phyloP scores from a whole-genome alignment of 305 asterid genomes.

The Coffea humblotiana region DNA sequence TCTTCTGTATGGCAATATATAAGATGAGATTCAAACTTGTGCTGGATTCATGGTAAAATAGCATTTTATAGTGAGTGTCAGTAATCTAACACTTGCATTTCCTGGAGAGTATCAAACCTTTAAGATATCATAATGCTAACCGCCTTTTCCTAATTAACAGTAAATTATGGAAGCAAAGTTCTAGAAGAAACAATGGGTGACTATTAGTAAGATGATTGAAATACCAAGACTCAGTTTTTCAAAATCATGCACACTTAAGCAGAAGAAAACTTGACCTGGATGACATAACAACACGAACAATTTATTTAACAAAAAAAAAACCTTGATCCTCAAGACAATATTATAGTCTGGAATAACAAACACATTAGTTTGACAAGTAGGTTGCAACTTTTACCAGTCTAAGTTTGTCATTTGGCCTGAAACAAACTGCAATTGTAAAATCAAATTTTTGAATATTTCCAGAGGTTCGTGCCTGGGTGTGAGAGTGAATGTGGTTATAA shows the following conservation, averaged over 20 bases:
- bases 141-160: background rate
- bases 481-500: background rate
- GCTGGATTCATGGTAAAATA: background rate
- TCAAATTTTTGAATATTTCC: background rate
- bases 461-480: background rate
- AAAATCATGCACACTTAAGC: background rate
- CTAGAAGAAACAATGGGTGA: too few species aligned
- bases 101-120: background rate
- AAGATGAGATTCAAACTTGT: conserved; percentile 6
- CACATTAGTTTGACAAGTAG: background rate
- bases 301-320: too few species aligned
- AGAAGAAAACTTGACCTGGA: background rate
- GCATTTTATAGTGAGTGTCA: background rate
- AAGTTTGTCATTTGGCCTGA: background rate
- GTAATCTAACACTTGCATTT: background rate
- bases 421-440: background rate
- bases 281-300: background rate
- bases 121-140: background rate
- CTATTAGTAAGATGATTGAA: background rate
- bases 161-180: background rate
- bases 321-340: background rate
- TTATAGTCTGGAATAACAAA: too few species aligned
- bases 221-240: background rate
- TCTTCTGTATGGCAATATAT: conserved; percentile 51
- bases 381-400: background rate